A percentile compares a stretch with the other conserved stretches of the same genome.
These are phyloP conservation scores for Clavaria fumosa DNA, from an alignment of 768 basidiomycete genomes.

Conservation along the genomic window DNA sequence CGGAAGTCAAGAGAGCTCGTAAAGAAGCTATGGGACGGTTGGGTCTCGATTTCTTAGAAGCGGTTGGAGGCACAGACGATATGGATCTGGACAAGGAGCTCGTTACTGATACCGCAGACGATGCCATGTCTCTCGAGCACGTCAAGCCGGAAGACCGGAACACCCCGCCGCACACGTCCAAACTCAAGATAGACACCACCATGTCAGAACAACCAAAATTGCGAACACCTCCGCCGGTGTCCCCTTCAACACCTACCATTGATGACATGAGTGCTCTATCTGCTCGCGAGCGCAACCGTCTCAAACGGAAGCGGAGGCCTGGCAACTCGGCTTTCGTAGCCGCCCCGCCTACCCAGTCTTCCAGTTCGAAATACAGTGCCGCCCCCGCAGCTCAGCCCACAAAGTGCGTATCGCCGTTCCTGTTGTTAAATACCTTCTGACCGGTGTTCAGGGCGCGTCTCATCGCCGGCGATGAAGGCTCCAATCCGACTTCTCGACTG, in stretches of 20 bases:
- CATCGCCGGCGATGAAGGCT: constrained; percentile 46
- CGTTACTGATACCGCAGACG: constrained; percentile 36
- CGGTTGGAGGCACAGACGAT: constrained; percentile 45
- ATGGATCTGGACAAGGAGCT: constrained; percentile 82
- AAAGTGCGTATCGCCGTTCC: constrained; percentile 26
- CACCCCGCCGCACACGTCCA: constrained; percentile 27
- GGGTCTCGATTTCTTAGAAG: constrained; percentile 75
- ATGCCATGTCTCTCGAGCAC: constrained; percentile 25
- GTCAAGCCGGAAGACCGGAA: constrained; percentile 27
- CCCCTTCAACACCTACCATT: constrained; percentile 23
- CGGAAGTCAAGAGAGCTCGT: constrained; percentile 75
- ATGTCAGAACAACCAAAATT: constrained; percentile 33
- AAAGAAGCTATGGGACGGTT: constrained; percentile 81
- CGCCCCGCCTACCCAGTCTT: constrained; percentile 44
- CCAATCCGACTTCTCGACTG: constrained; percentile 33
- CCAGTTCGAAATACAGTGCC: constrained; percentile 47
- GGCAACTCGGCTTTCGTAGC: constrained; percentile 75
- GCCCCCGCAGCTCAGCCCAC: constrained; percentile 42
- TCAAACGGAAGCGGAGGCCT: constrained; percentile 88
- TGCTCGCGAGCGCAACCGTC: constrained; percentile 81
- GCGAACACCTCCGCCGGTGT: constrained; percentile 37
- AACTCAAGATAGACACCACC: too few relatives aligned
- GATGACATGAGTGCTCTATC: constrained; percentile 53
- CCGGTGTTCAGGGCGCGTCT: constrained; percentile 45
- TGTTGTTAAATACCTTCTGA: background rate